A percentile compares a stretch with the other conserved stretches of the same genome.
Conservation (phyloP, 805 yeast species). For the Jamesozyma hellenica region DNA sequence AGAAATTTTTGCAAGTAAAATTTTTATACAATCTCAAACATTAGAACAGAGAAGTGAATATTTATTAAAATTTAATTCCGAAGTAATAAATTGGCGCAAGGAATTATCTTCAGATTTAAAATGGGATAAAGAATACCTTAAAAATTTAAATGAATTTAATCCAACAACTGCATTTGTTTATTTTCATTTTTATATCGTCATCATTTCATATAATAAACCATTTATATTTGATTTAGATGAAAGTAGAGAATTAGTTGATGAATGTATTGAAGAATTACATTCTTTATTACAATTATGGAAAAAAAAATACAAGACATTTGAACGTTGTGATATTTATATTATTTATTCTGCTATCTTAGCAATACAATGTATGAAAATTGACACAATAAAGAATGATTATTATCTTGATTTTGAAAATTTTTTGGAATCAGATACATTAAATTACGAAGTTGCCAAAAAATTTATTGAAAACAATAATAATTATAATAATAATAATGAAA, state of each 20-base stretch:
- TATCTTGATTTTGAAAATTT: conserved; percentile 12
- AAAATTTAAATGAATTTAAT: conserved; percentile 31
- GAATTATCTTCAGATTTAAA: conserved; percentile 35
- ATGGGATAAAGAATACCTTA: conserved; percentile 36
- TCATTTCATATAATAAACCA: conserved; percentile 49
- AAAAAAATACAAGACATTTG: conserved; percentile 12
- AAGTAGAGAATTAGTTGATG: conserved; percentile 17
- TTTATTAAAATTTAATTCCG: conserved; percentile 34
- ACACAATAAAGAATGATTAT: conserved; percentile 11
- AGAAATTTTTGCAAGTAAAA: conserved; percentile 22
- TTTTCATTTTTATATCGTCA: conserved; percentile 43
- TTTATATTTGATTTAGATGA: conserved; percentile 30
- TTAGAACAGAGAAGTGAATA: conserved; percentile 31
- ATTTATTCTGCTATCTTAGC: conserved; percentile 22
- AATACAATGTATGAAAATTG: conserved; percentile 22
- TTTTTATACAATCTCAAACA: conserved; percentile 17
- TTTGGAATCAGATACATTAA: conserved; percentile 15
- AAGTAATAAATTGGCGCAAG: conserved; percentile 39
- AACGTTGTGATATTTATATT: conserved; percentile 22
- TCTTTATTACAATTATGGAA: conserved; percentile 14
- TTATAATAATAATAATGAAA: conserved; percentile 10
- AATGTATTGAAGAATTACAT: conserved; percentile 19
- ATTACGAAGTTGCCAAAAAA: conserved; percentile 22
- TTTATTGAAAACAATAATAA: conserved; percentile 15
- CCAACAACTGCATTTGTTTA: conserved; percentile 41